A percentile compares a stretch with the other conserved stretches of the same genome.
Evolutionary conservation across 176 grass and related monocot genomes (phyloP).

Genomic region (Triticum monococcum): DNA sequence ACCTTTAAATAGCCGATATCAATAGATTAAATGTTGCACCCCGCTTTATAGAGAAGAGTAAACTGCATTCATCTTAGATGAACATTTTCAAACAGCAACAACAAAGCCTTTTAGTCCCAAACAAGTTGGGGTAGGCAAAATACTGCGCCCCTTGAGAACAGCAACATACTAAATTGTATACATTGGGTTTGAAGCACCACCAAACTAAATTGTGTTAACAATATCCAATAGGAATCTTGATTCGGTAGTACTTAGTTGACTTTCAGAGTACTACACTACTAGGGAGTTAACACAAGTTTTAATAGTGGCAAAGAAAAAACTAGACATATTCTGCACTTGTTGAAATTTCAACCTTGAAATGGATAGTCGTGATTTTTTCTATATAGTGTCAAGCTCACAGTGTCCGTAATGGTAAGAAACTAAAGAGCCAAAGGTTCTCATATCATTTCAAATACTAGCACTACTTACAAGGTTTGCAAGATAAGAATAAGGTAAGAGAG

Average conservation of each 20-base stretch:
- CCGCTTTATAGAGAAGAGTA: neutral
- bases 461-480: neutral
- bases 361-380: neutral
- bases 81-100: constrained; percentile 1
- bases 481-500: neutral
- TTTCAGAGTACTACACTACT: neutral
- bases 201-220: neutral
- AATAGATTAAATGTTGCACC: neutral
- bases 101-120: no score
- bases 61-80: neutral
- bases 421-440: neutral
- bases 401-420: neutral
- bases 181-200: neutral
- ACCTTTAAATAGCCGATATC: neutral
- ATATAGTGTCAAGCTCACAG: neutral
- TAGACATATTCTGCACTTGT: neutral
- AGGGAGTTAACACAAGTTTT: neutral
- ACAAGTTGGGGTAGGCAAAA: no score
- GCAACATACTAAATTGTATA: neutral
- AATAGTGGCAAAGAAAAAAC: neutral
- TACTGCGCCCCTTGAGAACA: neutral
- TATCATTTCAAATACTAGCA: neutral
- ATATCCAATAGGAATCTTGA: neutral
- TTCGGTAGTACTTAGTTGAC: neutral
- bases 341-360: neutral